Evolutionary conservation across 805 yeast species (phyloP).

Genomic region (Wickerhamiella domercqiae): DNA sequence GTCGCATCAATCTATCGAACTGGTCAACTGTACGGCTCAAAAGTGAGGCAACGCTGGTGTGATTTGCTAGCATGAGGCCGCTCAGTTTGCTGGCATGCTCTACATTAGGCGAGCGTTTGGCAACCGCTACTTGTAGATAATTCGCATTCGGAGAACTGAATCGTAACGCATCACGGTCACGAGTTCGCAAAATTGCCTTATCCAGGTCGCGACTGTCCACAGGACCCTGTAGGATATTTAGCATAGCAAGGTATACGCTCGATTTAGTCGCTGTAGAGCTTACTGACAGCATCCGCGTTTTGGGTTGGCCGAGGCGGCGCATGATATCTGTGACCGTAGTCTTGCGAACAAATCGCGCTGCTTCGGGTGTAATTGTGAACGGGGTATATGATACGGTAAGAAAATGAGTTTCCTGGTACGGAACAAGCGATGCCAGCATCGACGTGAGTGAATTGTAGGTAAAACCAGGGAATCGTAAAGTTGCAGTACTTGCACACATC

Average conservation of each 20-base stretch:
- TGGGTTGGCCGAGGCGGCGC: slow-evolving; percentile 64
- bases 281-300: slow-evolving; percentile 51
- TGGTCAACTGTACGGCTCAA: slow-evolving; percentile 55
- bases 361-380: slow-evolving; percentile 43
- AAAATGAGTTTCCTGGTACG: slow-evolving; percentile 73
- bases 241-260: slow-evolving; percentile 44
- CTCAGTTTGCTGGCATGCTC: slow-evolving; percentile 37
- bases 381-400: slow-evolving; percentile 61
- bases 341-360: slow-evolving; percentile 44
- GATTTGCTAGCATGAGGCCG: slow-evolving; percentile 75
- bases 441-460: slow-evolving; percentile 77
- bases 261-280: slow-evolving; percentile 26
- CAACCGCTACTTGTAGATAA: slow-evolving; percentile 61
- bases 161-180: slow-evolving; percentile 32
- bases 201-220: slow-evolving; percentile 55
- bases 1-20: slow-evolving; percentile 62
- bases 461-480: slow-evolving; percentile 81
- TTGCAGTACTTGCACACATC: slow-evolving; percentile 70
- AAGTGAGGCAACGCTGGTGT: slow-evolving; percentile 55
- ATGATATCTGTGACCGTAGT: slow-evolving; percentile 75
- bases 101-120: slow-evolving; percentile 52
- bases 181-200: slow-evolving; percentile 27
- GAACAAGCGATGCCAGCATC: slow-evolving; percentile 65
- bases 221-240: slow-evolving; percentile 55
- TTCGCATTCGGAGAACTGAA: slow-evolving; percentile 83